A percentile compares a stretch with the other conserved stretches of the same genome.
phyloP scores from a whole-genome alignment of 2,329 filamentous ascomycete species.

The Didymella sp. region DNA sequence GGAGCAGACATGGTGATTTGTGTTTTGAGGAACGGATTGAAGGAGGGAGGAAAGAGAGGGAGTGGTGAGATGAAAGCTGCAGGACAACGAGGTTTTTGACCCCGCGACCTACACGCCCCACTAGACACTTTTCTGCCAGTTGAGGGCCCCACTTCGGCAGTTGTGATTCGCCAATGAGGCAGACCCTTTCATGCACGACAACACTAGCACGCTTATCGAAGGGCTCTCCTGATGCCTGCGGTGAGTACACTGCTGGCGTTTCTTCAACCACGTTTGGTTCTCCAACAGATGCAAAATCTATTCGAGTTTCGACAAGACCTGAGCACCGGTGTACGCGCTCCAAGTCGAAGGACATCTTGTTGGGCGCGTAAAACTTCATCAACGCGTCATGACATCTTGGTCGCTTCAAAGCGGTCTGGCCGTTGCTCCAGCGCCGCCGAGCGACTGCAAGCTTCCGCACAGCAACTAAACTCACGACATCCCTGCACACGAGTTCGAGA shows the following conservation, averaged over 20 bases:
- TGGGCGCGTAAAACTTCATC: conserved; percentile 4
- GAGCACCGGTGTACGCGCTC: background rate
- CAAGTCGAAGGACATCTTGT: background rate
- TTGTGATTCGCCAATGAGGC: conserved; percentile 15
- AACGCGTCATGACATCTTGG: conserved; percentile 15
- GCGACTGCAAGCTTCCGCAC: background rate
- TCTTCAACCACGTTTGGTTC: background rate
- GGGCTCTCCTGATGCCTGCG: conserved; percentile 10
- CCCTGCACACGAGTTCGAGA: background rate
- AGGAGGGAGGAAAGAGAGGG: conserved; percentile 19
- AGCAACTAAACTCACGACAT: background rate
- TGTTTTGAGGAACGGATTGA: conserved; percentile 20
- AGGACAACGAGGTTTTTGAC: conserved; percentile 22
- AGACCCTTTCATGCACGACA: conserved; percentile 17
- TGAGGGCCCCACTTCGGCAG: conserved; percentile 13
- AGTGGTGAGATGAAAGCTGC: conserved; percentile 26
- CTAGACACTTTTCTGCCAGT: conserved; percentile 11
- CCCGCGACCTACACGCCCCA: conserved; percentile 4
- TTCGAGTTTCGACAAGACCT: background rate
- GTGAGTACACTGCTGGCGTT: conserved; percentile 14
- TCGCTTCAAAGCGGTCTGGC: conserved; percentile 16
- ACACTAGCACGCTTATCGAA: conserved; percentile 6
- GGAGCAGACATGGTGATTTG: conserved; percentile 69
- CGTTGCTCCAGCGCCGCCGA: conserved; percentile 3
- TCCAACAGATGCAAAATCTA: background rate